Evolutionary conservation across 129 eudicot genomes (phyloP), one percentile per base, ranked within the genome.

Genomic region (Saposhnikovia divaricata): DNA sequence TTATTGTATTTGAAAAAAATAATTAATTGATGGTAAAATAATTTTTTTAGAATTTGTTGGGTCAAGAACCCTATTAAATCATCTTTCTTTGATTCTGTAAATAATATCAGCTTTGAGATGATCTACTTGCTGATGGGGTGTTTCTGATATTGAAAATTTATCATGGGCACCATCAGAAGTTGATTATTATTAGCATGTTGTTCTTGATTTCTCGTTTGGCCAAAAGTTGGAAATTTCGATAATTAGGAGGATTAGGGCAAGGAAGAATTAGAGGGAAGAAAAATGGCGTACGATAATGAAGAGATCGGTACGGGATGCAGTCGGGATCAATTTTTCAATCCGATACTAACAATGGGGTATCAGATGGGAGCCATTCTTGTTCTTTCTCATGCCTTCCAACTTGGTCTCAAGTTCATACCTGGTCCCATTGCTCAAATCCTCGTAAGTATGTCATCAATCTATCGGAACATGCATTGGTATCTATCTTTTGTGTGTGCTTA

Each of bases 341-440:
- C 98, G 9, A 87, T 93, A 40, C 76, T 91, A 43, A 80, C 93
- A 9, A 88, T 91, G 97, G 93, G 96, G 7, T 77, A 91, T 7
- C 98, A 94, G 84, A 87, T 88, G 75, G 88, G 92, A 28, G 87
- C 90, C 89, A 87, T 91, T 83, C 87, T 94, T 66, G 95, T 92
- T 66, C 85, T 94, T 57, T 94, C 98, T 27, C 98, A 94, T 78
- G 81, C 90, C 71, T 87, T 89, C 72, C 97, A 91, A 81, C 86
- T 94, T 46, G 79, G 87, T 76, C 91, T 94, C 76, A 91, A 85
- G 82, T 91, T 96, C 12, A 77, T 94, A 71, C 93, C 98, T 8
- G 89, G 85, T 9, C 96, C 98, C 59, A 80, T 91, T 77, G 93
- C 97, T 80, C 98, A 94, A 80, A 86, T 94, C 83, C 94, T 90